Base-by-base conservation (phyloP, 2,329 filamentous ascomycete species). In the Apiospora pterosperma region DNA sequence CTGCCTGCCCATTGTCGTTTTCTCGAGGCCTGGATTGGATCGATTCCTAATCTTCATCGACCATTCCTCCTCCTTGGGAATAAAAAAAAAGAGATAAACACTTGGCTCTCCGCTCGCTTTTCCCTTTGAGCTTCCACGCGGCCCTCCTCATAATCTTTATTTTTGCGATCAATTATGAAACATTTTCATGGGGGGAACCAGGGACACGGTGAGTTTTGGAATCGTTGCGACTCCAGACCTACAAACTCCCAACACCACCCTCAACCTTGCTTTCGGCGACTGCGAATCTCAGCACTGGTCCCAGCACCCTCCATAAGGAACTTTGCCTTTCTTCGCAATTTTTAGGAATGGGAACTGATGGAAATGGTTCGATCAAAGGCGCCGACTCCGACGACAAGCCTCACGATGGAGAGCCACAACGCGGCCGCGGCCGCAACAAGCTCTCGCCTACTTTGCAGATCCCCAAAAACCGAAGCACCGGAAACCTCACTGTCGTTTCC, bases 391-490 rank as follows among this genome's bases (percentile, higher is more conserved):
- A 72, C 65, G 70, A 73, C 68, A 76, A 76, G 68, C 71, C 70
- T 65, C 74, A 80, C 66, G 75, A 78, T 73, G 78, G 78, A 72
- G 82, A 74, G 65, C 67, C 66, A 21, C 73, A 71, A 55, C 72
- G 74, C 63, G 74, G 74, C 58, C 72, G 74, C 61, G 70, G 68
- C 64, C 67, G 81, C 67, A 78, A 74, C 71, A 81, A 81, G 73
- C 79, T 84, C 67, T 72, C 78, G 63, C 77, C 81, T 48, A 76
- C 81, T 59, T 74, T 86, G 64, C 80, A 83, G 66, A 78, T 90
- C 64, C 86, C 87, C 64, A 90, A 89, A 77, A 90, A 89, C 75
- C 82, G 85, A 71, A 89, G 87, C 75, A 89, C 87, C n/a, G 84
- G 86, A 62, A 89, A 89, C 72, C 80, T 90, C 66, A 77, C 81